These are phyloP conservation scores for Isoetes taiwanensis DNA, from an alignment of 75 land plant genomes.

Conservation along the genomic window DNA sequence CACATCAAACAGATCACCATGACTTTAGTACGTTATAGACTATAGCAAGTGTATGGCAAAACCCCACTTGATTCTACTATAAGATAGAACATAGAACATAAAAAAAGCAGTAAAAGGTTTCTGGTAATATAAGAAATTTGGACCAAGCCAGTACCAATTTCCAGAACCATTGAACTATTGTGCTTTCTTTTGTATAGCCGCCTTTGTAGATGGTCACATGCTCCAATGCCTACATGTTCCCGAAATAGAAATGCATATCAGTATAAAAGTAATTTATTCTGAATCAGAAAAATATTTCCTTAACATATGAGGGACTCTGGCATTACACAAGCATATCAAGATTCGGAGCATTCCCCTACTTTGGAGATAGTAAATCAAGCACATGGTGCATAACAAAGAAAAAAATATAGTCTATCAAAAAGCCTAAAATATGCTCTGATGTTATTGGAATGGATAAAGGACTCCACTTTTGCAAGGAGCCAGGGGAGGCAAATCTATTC, in stretches of 20 bases:
- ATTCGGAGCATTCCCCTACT: no score
- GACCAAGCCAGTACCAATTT: slow-evolving; percentile 15
- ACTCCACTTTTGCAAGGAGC: no score
- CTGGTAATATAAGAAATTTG: no score
- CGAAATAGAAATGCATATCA: background rate
- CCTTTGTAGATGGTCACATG: slow-evolving; percentile 25
- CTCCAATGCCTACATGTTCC: slow-evolving; percentile 27
- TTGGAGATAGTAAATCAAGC: no score
- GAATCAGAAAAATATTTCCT: background rate
- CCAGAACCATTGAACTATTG: slow-evolving; percentile 33
- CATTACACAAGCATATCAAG: background rate
- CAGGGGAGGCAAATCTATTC: no score
- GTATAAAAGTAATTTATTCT: background rate
- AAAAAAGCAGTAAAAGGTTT: background rate
- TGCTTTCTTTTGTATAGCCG: slow-evolving; percentile 31
- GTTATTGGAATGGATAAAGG: no score
- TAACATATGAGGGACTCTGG: background rate
- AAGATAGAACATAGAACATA: background rate
- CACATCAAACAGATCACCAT: no score
- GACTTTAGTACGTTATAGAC: no score
- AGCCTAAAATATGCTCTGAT: no score
- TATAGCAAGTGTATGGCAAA: background rate
- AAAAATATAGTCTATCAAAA: no score
- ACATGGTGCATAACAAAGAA: no score
- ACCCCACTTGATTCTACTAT: background rate